These are phyloP conservation scores for Tricladium varicosporioides DNA, from an alignment of 2,329 filamentous ascomycete species.

Conservation along the genomic window DNA sequence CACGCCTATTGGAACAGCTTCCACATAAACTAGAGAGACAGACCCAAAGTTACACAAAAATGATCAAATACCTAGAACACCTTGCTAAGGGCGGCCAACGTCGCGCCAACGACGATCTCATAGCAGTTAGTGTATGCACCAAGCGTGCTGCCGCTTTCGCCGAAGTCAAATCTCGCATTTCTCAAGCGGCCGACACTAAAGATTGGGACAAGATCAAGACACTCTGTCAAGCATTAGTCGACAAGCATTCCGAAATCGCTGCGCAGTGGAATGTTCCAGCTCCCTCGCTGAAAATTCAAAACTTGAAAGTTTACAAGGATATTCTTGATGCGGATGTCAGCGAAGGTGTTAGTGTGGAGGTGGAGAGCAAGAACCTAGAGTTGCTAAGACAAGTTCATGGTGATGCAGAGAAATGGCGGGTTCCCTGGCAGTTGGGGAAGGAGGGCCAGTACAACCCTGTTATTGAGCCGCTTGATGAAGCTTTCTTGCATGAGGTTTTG, in stretches of 20 bases:
- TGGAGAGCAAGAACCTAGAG: constrained; percentile 4
- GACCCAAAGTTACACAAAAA: constrained; percentile 16
- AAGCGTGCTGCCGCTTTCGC: constrained; percentile 25
- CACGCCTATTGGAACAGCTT: constrained; percentile 15
- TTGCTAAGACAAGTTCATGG: constrained; percentile 8
- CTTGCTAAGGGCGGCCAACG: constrained; percentile 15
- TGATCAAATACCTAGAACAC: constrained; percentile 21
- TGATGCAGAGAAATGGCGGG: constrained; percentile 15
- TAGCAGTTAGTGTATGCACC: constrained; percentile 20
- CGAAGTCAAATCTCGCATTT: constrained; percentile 16
- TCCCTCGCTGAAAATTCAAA: constrained; percentile 15
- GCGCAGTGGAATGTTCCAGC: constrained; percentile 14
- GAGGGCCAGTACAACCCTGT: constrained; percentile 14
- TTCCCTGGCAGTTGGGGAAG: constrained; percentile 22
- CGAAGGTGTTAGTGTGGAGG: constrained; percentile 4
- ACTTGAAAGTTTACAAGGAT: constrained; percentile 16
- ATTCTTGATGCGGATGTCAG: constrained; percentile 5
- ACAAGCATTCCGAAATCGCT: constrained; percentile 16
- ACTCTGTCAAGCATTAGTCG: constrained; percentile 10
- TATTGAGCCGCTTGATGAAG: constrained; percentile 18
- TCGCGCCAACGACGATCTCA: constrained; percentile 17
- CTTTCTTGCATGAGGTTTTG: constrained; percentile 16
- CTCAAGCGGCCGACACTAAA: constrained; percentile 9
- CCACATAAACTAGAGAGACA: constrained; percentile 17
- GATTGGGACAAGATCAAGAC: constrained; percentile 13